Base-by-base conservation (phyloP, 2,329 filamentous ascomycete species). In the Alternaria sp. region DNA sequence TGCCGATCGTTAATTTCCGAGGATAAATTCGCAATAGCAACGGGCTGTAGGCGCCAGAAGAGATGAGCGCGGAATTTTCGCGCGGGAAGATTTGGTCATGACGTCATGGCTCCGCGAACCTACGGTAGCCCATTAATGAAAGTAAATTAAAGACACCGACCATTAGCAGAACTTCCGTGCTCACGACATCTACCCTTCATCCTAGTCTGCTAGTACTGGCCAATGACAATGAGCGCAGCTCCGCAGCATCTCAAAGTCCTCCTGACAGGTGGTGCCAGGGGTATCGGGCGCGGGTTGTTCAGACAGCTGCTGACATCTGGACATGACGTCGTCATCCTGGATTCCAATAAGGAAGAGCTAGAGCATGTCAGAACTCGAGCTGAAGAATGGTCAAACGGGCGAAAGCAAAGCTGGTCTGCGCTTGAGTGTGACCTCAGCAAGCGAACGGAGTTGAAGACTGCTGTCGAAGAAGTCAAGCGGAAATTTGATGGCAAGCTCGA, bases 241-340 rank as follows among this genome's bases (percentile, higher is more conserved):
- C 61, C 49, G 6, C 55, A 65, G 28, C 45, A 59, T 13, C 59
- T 78, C 15, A 76, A 74, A n/a, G 69, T 77, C 12, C 70, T 82
- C 55, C 73, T 82, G 47, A 81, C 79, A n/a, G 82, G 82, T 26
- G 82, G 79, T 52, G 82, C 81, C 5, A 77, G 81, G 26, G 83
- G 83, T 25, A 84, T 85, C 47, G 83, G 84, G 23, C 79, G 83
- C 43, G 80, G 79, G 32, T 74, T 84, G 15, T 80, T 82, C 46
- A 81, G 82, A 11, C 79, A 81, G 46, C 81, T 84, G 51, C 74
- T 82, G 19, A 63, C 73, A 17, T 65, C 72, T 11, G 82, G 83
- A n/a, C 80, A 84, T 71, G 77, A 79, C 30, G 79, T 85, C 46
- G 81, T 83, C 63, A 77, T 84, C 7, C 71, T 85, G 36, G 83